Percentiles rank a stretch among this genome's conserved stretches.
These are phyloP conservation scores for Trypanosoma theileri DNA, from an alignment of 208 protist species.

Conservation along the genomic window DNA sequence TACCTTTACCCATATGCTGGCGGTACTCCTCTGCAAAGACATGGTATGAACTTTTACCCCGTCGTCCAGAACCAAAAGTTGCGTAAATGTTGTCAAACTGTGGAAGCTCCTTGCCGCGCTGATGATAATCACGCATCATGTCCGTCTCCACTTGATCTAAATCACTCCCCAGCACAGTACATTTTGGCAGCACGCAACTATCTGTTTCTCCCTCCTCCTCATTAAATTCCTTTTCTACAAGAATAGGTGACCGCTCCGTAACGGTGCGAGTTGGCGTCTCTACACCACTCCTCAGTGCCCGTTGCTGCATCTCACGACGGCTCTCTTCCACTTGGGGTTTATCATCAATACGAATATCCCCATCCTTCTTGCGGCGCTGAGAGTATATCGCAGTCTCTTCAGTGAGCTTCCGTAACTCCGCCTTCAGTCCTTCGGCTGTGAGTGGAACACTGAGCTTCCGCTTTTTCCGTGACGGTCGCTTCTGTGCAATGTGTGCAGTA, in stretches of 20 bases:
- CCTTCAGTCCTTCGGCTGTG: constrained; percentile 22
- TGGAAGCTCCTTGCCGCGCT: constrained; percentile 43
- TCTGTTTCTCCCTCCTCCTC: constrained; percentile 9
- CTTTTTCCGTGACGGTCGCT: not conserved
- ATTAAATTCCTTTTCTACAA: not conserved
- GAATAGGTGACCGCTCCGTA: not conserved
- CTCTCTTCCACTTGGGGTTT: constrained; percentile 24
- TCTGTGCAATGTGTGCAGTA: constrained; percentile 11
- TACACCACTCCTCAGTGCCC: not conserved
- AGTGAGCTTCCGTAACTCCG: constrained; percentile 13
- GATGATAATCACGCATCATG: constrained; percentile 75
- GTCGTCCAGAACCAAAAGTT: constrained; percentile 46
- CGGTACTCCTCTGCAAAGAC: constrained; percentile 28
- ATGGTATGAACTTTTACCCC: constrained; percentile 23
- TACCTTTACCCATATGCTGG: constrained; percentile 3
- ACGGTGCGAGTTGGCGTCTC: constrained; percentile 6
- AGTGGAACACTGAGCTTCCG: constrained; percentile 20
- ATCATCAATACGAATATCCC: constrained; percentile 13
- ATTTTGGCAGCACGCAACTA: constrained; percentile 43
- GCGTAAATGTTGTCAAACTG: constrained; percentile 53
- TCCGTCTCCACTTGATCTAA: constrained; percentile 77
- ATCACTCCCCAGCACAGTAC: constrained; percentile 73
- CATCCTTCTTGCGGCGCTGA: constrained; percentile 18
- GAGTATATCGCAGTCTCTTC: constrained; percentile 3
- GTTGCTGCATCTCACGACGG: constrained; percentile 8